Evolutionary conservation across 805 yeast species (phyloP).

Genomic region (Candida manassasensis): DNA sequence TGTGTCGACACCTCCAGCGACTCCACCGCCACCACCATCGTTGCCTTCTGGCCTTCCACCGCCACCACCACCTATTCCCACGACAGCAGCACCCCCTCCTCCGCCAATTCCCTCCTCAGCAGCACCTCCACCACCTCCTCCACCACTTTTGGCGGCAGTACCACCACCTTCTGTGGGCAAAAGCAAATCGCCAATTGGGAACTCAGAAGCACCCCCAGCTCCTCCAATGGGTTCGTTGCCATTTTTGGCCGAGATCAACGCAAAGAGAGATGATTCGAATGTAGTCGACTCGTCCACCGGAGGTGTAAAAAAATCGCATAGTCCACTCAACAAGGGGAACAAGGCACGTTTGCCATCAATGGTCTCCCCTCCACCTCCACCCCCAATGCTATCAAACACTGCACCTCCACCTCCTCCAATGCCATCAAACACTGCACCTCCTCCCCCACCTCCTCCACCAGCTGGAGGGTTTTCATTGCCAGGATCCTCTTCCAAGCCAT

Average conservation of each 20-base stretch:
- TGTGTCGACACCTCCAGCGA: slow-evolving; percentile 14
- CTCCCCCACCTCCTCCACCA: not conserved
- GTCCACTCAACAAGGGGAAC: slow-evolving; percentile 10
- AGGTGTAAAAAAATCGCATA: slow-evolving; percentile 2
- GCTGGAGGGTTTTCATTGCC: too few relatives aligned
- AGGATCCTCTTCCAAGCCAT: slow-evolving; percentile 9
- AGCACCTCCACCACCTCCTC: slow-evolving; percentile 12
- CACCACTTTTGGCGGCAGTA: slow-evolving; percentile 9
- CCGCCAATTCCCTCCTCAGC: slow-evolving; percentile 9
- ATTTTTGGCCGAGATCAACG: slow-evolving; percentile 54
- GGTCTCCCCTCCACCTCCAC: slow-evolving; percentile 14
- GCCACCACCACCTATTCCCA: slow-evolving; percentile 11
- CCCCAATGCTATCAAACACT: slow-evolving; percentile 10
- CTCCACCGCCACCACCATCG: slow-evolving; percentile 17
- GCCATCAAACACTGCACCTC: slow-evolving; percentile 10
- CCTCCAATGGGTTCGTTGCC: slow-evolving; percentile 44
- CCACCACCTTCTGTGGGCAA: slow-evolving; percentile 5
- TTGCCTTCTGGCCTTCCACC: slow-evolving; percentile 11
- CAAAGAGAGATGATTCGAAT: slow-evolving; percentile 46
- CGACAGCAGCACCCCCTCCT: slow-evolving; percentile 11
- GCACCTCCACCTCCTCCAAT: slow-evolving; percentile 6
- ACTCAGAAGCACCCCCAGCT: slow-evolving; percentile 13
- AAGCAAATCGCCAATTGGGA: slow-evolving; percentile 9
- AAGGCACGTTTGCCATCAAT: slow-evolving; percentile 1
- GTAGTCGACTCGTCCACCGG: slow-evolving; percentile 40